phyloP scores from a whole-genome alignment of 2,329 filamentous ascomycete genomes.

The Graphilbum fragrans region DNA sequence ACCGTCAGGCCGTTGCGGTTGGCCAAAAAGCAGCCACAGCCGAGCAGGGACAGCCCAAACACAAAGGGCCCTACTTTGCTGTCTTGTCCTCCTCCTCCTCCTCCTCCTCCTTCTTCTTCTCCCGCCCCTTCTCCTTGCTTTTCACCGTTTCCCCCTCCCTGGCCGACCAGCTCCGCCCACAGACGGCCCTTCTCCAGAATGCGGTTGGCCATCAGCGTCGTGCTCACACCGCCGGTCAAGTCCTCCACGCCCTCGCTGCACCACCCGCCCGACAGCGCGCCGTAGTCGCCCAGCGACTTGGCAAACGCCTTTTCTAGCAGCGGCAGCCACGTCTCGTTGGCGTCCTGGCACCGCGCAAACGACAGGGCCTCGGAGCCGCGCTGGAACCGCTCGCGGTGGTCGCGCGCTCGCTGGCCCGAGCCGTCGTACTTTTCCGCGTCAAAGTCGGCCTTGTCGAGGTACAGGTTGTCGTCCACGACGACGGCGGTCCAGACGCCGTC shows the following conservation, averaged over 20 bases:
- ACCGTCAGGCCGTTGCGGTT: too few relatives aligned
- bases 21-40: too few relatives aligned
- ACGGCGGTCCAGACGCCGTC: constrained; percentile 58
- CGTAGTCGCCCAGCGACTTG: constrained; percentile 62
- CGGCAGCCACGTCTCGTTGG: constrained; percentile 64
- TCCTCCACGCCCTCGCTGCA: constrained; percentile 39
- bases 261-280: constrained; percentile 54
- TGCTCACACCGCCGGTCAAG: constrained; percentile 43
- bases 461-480: constrained; percentile 62
- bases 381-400: constrained; percentile 50
- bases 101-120: too few relatives aligned
- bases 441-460: constrained; percentile 44
- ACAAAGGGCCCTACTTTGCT: too few relatives aligned
- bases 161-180: constrained; percentile 57
- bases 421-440: constrained; percentile 17
- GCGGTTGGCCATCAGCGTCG: constrained; percentile 40
- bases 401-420: constrained; percentile 40
- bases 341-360: constrained; percentile 56
- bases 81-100: constrained; percentile 23
- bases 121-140: too few relatives aligned
- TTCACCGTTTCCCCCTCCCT: too few relatives aligned
- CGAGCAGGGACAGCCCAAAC: too few relatives aligned
- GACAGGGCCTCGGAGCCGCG: constrained; percentile 57
- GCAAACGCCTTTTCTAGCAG: constrained; percentile 65
- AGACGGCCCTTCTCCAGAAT: constrained; percentile 56